Conservation (phyloP, 2,329 filamentous ascomycete genomes). For the Arthrinium puccinioides region DNA sequence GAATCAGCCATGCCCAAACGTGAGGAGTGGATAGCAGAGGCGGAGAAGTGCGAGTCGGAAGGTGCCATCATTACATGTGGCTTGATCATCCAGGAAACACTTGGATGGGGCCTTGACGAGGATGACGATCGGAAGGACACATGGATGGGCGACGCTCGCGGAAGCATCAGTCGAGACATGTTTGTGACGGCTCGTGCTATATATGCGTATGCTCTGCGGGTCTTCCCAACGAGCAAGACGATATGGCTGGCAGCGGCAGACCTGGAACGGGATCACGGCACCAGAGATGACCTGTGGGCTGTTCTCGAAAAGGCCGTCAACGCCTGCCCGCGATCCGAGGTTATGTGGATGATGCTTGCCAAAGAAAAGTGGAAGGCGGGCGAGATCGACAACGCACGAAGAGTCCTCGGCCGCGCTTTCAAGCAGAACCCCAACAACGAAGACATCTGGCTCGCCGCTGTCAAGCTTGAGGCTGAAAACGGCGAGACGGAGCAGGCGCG, state of each 20-base stretch:
- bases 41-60: constrained; percentile 90
- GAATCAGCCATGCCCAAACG: constrained; percentile 95
- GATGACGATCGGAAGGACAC: constrained; percentile 94
- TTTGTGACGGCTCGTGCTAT: constrained; percentile 92
- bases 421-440: constrained; percentile 95
- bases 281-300: constrained; percentile 72
- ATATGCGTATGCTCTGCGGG: constrained; percentile 80
- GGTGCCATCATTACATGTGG: constrained; percentile 80
- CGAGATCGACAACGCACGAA: constrained; percentile 77
- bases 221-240: constrained; percentile 82
- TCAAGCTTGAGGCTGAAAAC: constrained; percentile 92
- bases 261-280: constrained; percentile 83
- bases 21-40: constrained; percentile 94
- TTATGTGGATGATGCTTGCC: constrained; percentile 91
- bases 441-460: constrained; percentile 94
- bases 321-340: constrained; percentile 83
- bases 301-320: constrained; percentile 90
- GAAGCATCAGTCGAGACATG: constrained; percentile 70
- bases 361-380: constrained; percentile 91
- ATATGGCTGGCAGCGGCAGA: constrained; percentile 90
- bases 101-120: constrained; percentile 89
- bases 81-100: constrained; percentile 84
- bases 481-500: constrained; percentile 75
- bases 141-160: constrained; percentile 89
- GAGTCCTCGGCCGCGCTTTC: constrained; percentile 83